Evolutionary conservation across 2,329 filamentous ascomycete species (phyloP).

Genomic region (Fusarium keratoplasticum): DNA sequence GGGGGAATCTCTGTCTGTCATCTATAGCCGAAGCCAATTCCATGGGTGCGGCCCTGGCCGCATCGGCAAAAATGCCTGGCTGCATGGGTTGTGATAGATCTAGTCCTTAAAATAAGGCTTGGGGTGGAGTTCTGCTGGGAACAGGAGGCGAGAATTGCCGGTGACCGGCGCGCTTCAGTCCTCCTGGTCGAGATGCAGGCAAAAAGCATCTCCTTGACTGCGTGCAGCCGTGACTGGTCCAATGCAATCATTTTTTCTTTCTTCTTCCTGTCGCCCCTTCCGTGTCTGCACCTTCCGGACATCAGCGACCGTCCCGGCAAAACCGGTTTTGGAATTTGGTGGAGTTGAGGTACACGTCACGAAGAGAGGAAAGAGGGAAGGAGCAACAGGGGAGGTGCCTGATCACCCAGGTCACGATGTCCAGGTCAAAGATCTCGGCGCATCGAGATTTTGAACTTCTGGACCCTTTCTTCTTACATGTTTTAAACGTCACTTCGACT

Average conservation of each 20-base stretch:
- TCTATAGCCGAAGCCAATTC: constrained; percentile 18
- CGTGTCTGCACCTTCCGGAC: constrained; percentile 4
- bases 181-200: constrained; percentile 16
- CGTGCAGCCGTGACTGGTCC: constrained; percentile 3
- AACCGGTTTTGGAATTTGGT: constrained; percentile 29
- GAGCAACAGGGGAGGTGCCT: constrained; percentile 24
- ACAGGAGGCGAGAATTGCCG: constrained; percentile 18
- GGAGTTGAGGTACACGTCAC: constrained; percentile 32
- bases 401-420: constrained; percentile 12
- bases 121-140: constrained; percentile 10
- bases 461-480: constrained; percentile 17
- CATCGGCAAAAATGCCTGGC: constrained; percentile 3
- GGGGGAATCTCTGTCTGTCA: constrained; percentile 22
- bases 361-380: constrained; percentile 16
- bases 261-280: constrained; percentile 9
- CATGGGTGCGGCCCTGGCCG: constrained; percentile 27
- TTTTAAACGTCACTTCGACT: constrained; percentile 28
- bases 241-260: neutral
- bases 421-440: constrained; percentile 15
- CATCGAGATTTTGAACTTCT: constrained; percentile 34
- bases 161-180: neutral
- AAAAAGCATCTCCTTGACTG: neutral
- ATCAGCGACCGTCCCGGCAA: constrained; percentile 19
- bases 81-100: constrained; percentile 32
- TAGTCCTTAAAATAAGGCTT: constrained; percentile 9